Percentiles rank a stretch among this genome's conserved stretches.
phyloP scores from a whole-genome alignment of 192 early-diverging fungal genomes.

The Podochytrium sp. region DNA sequence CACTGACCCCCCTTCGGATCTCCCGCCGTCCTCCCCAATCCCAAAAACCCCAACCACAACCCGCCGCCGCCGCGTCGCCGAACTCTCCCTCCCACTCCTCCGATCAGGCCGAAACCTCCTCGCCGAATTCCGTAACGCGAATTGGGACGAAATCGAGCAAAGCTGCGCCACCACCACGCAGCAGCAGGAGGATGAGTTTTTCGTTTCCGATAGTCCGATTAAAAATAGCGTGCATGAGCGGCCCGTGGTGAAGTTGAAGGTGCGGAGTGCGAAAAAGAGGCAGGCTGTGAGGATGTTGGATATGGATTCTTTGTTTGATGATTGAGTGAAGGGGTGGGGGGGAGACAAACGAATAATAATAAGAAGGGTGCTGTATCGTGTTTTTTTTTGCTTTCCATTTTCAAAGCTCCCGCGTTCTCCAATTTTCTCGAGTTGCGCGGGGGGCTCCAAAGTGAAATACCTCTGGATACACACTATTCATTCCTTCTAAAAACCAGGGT shows the following conservation, averaged over 20 bases:
- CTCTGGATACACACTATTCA: too few relatives aligned
- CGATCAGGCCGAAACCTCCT: background rate
- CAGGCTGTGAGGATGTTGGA: slow-evolving; percentile 4
- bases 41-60: slow-evolving; percentile 1
- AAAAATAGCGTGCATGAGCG: slow-evolving; percentile 2
- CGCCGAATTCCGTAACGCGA: background rate
- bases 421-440: too few relatives aligned
- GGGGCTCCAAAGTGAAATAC: too few relatives aligned
- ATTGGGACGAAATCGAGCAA: slow-evolving; percentile 20
- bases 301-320: slow-evolving; percentile 14
- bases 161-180: background rate
- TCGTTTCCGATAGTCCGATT: slow-evolving; percentile 18
- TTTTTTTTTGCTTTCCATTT: too few relatives aligned
- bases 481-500: too few relatives aligned
- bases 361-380: too few relatives aligned
- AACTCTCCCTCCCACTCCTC: slow-evolving; percentile 6
- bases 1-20: background rate
- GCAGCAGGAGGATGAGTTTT: background rate
- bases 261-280: slow-evolving; percentile 9
- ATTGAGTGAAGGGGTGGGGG: too few relatives aligned
- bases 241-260: slow-evolving; percentile 18
- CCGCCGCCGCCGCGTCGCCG: background rate
- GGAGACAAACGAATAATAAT: too few relatives aligned
- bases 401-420: too few relatives aligned
- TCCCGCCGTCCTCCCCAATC: background rate